Evolutionary conservation across 2,329 filamentous ascomycete species (phyloP).

Genomic region (Aureobasidium melanogenum): DNA sequence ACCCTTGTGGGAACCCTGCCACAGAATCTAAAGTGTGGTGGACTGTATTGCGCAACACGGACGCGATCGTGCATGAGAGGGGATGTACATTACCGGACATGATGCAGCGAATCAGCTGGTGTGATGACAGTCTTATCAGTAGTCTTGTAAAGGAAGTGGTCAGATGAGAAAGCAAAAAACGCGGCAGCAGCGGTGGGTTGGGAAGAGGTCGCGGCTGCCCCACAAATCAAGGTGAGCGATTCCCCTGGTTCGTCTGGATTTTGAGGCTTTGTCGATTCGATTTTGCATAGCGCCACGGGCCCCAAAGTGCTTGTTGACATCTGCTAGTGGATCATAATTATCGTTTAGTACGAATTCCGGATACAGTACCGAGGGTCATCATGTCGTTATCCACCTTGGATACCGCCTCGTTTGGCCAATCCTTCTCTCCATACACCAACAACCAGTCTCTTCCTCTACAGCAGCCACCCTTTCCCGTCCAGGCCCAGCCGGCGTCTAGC

Average conservation of each 20-base stretch:
- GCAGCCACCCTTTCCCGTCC: slow-evolving; percentile 18
- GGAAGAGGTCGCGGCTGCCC: neutral
- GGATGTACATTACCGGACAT: slow-evolving; percentile 6
- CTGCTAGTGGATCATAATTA: neutral
- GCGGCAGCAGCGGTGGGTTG: neutral
- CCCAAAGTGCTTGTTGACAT: slow-evolving; percentile 3
- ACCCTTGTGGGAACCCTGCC: slow-evolving; percentile 5
- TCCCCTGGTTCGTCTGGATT: neutral
- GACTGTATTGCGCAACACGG: neutral
- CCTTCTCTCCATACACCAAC: slow-evolving; percentile 1
- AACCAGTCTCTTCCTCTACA: slow-evolving; percentile 40
- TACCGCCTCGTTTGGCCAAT: neutral
- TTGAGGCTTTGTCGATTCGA: neutral
- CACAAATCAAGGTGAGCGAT: neutral
- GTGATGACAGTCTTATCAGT: neutral
- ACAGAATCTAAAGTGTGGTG: neutral
- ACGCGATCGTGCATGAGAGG: slow-evolving; percentile 1
- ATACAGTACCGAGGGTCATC: slow-evolving; percentile 1
- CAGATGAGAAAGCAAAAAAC: neutral
- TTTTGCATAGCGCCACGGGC: slow-evolving; percentile 6
- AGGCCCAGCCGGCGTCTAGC: neutral
- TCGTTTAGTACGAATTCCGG: neutral
- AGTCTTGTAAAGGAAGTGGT: neutral
- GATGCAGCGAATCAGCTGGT: neutral
- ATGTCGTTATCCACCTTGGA: slow-evolving; percentile 5